Evolutionary conservation across 2,329 filamentous ascomycete species (phyloP), one percentile per base, ranked within the genome.

Genomic region (Aspergillus sp.): DNA sequence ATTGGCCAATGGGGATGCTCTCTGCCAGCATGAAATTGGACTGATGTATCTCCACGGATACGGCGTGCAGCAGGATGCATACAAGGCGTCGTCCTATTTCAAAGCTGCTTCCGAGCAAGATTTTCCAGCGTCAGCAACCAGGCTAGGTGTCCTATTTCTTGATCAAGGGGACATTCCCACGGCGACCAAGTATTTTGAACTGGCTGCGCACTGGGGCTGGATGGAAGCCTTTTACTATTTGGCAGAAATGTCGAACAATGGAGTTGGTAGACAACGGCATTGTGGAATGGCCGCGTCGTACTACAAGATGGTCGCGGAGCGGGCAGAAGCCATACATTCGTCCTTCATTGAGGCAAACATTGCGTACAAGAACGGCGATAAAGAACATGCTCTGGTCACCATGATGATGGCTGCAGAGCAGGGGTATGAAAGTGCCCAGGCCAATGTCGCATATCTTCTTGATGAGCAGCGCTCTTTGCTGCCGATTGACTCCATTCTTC

Each of bases 181-280:
- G 0, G 90, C 90, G 2, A 85, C 82, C 49, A 82, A 85, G 55
- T 94, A 94, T 64, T 95, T 96, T 57, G 89, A 95, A 60, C 76
- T 91, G 42, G 90, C 90, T 4, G 85, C 85, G 36, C 76, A 87
- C 27, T 88, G 88, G 62, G 84, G 84, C 9, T 86, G 89, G 60
- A 85, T 95, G 51, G 89, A 95, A 66, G 86, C 89, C 0, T 88
- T 87, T 62, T 96, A 95, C 69, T 94, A 94, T 64, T 79, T 96
- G 3, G 90, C 88, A 2, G 90, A 96, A 67, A 81, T 95, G 73
- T 84, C 83, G 27, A 80, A 90, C 56, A 80, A 87, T 52, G 89
- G 87, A 0, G 78, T 94, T 29, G 88, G 87, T 4, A 78, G 86
- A 33, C 87, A 94, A 54, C 82, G 83, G 55, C 83, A 85, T 8